phyloP scores from a whole-genome alignment of 257 asterid genomes.

The Solanum pennellii region DNA sequence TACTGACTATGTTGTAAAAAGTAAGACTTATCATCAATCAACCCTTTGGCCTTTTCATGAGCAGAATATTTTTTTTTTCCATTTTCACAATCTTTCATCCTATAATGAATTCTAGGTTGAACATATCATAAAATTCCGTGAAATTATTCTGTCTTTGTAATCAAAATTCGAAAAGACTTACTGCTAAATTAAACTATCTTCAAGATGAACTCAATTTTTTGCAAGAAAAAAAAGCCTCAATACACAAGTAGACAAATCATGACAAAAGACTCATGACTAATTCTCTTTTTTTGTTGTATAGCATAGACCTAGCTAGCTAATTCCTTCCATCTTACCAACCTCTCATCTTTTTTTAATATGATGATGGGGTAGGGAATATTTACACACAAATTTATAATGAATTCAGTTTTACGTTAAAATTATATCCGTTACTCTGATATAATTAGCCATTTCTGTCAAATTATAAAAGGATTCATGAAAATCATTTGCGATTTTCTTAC shows the following conservation, averaged over 20 bases:
- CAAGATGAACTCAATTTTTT: neutral
- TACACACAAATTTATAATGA: neutral
- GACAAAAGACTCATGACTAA: conserved; percentile 20
- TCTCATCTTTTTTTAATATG: too few species aligned
- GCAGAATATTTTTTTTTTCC: neutral
- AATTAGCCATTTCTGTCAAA: neutral
- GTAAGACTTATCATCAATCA: too few species aligned
- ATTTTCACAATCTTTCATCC: conserved; percentile 1
- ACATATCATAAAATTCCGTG: too few species aligned
- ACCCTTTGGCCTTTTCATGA: neutral
- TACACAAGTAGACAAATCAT: conserved; percentile 41
- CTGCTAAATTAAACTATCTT: conserved; percentile 10
- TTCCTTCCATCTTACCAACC: too few species aligned
- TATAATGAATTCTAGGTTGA: neutral
- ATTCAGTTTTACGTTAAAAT: neutral
- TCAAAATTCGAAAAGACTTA: conserved; percentile 16
- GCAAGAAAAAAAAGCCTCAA: conserved; percentile 19
- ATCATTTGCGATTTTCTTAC: neutral
- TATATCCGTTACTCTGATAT: too few species aligned
- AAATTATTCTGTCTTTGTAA: too few species aligned
- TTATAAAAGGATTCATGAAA: neutral
- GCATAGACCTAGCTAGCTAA: too few species aligned
- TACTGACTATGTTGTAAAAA: too few species aligned
- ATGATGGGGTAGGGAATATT: neutral
- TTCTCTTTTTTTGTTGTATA: too few species aligned